Conservation (phyloP, 371 early-diverging fungal species). For the Funneliformis caledonium region DNA sequence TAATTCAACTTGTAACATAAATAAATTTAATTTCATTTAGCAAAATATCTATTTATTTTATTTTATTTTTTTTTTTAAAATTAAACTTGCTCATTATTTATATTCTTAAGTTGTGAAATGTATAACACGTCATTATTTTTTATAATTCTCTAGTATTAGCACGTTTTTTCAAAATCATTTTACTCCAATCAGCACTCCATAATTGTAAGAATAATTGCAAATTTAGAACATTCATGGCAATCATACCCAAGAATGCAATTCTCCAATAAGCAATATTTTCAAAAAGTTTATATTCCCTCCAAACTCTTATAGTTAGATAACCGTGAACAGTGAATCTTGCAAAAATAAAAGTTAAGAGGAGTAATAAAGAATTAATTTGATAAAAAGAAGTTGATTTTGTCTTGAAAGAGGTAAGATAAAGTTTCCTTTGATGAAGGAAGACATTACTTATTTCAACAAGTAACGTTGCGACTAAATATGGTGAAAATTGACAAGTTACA, state of each 20-base stretch:
- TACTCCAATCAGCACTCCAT: constrained; percentile 30
- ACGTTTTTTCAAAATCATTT: background rate
- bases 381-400: constrained; percentile 20
- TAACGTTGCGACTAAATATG: constrained; percentile 27
- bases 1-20: no score
- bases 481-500: constrained; percentile 17
- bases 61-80: no score
- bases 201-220: constrained; percentile 13
- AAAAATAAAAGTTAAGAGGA: constrained; percentile 22
- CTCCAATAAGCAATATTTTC: background rate
- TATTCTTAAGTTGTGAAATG: no score
- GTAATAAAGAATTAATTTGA: constrained; percentile 16
- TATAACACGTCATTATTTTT: no score
- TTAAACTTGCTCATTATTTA: no score
- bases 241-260: constrained; percentile 26
- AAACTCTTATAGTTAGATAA: constrained; percentile 16
- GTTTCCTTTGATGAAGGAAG: constrained; percentile 35
- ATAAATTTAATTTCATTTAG: no score
- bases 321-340: background rate
- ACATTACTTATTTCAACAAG: constrained; percentile 30
- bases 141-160: no score
- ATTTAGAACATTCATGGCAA: constrained; percentile 27
- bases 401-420: background rate
- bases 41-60: no score
- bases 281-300: constrained; percentile 13